Conservation (phyloP, 2,329 filamentous ascomycete species). For the Ilyonectria robusta region DNA sequence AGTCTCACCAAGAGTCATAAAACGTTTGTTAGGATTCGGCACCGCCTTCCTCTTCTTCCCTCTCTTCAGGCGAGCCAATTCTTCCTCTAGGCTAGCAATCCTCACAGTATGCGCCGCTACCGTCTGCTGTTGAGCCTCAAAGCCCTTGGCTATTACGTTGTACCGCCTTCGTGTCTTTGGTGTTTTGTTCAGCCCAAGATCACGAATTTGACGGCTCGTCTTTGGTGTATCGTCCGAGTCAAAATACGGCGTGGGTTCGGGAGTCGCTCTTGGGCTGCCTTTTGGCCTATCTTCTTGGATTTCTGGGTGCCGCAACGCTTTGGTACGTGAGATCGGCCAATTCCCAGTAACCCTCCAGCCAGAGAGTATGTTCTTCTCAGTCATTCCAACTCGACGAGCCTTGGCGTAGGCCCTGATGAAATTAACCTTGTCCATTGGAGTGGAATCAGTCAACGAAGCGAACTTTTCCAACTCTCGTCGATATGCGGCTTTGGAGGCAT, state of each 20-base stretch:
- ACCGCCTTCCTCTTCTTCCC: no score
- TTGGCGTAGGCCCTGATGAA: conserved; percentile 32
- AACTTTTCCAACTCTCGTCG: no score
- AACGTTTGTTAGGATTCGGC: no score
- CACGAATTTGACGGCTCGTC: conserved; percentile 6
- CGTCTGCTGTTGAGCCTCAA: no score
- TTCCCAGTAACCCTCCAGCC: conserved; percentile 30
- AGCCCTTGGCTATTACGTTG: neutral
- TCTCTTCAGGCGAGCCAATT: no score
- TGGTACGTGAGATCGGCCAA: conserved; percentile 28
- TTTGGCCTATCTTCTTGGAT: conserved; percentile 26
- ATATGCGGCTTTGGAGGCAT: no score
- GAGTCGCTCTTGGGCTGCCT: conserved; percentile 21
- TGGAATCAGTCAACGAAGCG: no score
- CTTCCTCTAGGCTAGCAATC: no score
- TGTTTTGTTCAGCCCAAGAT: no score
- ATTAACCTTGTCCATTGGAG: conserved; percentile 16
- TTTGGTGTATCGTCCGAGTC: conserved; percentile 27
- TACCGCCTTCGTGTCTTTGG: neutral
- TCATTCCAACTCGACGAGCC: conserved; percentile 25
- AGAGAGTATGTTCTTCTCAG: conserved; percentile 27
- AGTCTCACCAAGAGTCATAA: no score
- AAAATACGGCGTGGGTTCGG: conserved; percentile 20
- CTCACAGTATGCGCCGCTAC: no score
- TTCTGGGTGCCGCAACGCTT: conserved; percentile 25